Evolutionary conservation across 441 rosid genomes (phyloP), one percentile per base, ranked within the genome.

Genomic region (Sinapis alba): DNA sequence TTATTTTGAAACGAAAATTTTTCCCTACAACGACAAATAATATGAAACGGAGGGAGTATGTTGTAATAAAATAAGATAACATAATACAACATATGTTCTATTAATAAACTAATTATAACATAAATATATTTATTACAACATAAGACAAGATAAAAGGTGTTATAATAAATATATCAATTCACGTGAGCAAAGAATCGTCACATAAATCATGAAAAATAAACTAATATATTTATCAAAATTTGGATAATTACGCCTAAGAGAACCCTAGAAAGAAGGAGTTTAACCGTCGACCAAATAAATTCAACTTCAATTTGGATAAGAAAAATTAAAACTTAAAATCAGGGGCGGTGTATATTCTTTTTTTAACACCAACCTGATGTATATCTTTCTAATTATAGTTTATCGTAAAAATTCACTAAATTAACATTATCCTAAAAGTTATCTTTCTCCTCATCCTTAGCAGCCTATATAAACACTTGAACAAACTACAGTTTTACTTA

Each of bases 371-470:
- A 23, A 56, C 32, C 1, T 12, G 19, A 75, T 23, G 16, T 26
- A 10, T 2, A 41, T 54, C 7, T 51, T 43, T 15, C 75, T 69
- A 69, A 63, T 69, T 28, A 54, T 76, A 69, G 71, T 43, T 3
- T 9, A 16, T 50, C 7, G 47, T 28, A 76, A 69, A 68, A 63
- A 47, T 69, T 21, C 27, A 53, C 12, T 51, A 1, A 68, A 75
- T 69, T 38, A 75, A 76, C 51, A 54, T 43, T 69, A 76, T 76
- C 70, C 36, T 43, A 69, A 54, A 68, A 50, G 0, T 68, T n/a
- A 63, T 69, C 19, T 34, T 54, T 15, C 13, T 71, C 75, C 67
- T 65, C 67, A 11, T 45, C 12, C 10, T 58, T 58, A 2, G 61
- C 36, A 3, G 62, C 51, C 80, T 71, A 72, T 77, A 71, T 50